phyloP scores from a whole-genome alignment of 306 rosid species.

The Cicer cuneatum region DNA sequence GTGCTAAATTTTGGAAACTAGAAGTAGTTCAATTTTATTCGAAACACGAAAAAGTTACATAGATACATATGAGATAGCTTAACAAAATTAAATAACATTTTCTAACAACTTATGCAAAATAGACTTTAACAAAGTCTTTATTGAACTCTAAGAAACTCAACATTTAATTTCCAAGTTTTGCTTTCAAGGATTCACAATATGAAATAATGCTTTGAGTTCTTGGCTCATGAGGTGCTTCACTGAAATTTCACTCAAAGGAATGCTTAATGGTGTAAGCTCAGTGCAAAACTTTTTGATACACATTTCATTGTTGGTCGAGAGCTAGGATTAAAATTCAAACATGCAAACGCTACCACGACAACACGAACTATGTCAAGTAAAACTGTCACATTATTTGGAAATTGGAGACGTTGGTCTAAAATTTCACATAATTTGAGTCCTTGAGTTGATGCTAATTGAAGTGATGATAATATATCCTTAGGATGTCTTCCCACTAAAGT shows the following conservation, averaged over 20 bases:
- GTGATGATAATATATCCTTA: slow-evolving; percentile 9
- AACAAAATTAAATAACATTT: too few relatives aligned
- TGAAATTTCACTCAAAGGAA: slow-evolving; percentile 3
- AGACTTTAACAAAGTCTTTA: neutral
- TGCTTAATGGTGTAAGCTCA: neutral
- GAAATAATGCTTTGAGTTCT: neutral
- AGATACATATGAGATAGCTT: neutral
- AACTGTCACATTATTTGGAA: neutral
- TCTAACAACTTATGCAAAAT: neutral
- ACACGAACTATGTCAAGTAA: slow-evolving; percentile 7
- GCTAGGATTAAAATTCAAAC: slow-evolving; percentile 26
- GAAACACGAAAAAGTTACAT: too few relatives aligned
- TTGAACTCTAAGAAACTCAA: neutral
- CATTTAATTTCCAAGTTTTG: neutral
- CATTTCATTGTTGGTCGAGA: slow-evolving; percentile 32
- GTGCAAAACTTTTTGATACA: neutral
- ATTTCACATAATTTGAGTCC: neutral
- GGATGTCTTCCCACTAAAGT: slow-evolving; percentile 39
- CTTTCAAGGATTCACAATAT: neutral
- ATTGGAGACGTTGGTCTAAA: slow-evolving; percentile 22
- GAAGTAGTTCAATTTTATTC: too few relatives aligned
- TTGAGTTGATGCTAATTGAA: slow-evolving; percentile 3
- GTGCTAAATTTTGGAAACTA: too few relatives aligned
- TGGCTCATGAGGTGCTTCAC: slow-evolving; percentile 22
- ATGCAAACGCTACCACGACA: neutral